A percentile compares a stretch with the other conserved stretches of the same genome.
Evolutionary conservation across 768 basidiomycete species (phyloP).

Genomic region (Podaxis pistillaris): DNA sequence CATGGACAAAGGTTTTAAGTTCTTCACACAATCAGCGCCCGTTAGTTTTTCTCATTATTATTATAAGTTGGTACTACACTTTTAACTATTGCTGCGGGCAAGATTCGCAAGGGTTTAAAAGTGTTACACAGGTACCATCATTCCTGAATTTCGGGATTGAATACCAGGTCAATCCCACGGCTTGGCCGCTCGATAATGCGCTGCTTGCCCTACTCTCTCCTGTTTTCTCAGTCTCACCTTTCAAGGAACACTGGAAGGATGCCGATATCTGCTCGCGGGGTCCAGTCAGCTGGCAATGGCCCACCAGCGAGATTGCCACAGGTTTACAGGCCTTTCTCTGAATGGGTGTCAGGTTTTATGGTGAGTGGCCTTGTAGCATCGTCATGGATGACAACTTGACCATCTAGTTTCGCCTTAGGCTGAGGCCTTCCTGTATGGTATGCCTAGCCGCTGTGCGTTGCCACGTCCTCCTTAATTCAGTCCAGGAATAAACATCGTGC

Average conservation of each 20-base stretch:
- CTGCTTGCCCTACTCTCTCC: no score
- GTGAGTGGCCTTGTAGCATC: neutral
- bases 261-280: neutral
- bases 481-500: conserved; percentile 35
- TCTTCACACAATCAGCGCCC: no score
- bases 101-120: no score
- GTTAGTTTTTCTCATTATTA: no score
- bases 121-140: neutral
- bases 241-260: neutral
- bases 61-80: no score
- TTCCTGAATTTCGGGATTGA: neutral
- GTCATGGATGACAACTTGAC: neutral
- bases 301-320: neutral
- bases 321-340: neutral
- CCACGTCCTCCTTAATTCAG: no score
- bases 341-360: neutral
- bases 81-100: no score
- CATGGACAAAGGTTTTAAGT: no score
- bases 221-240: neutral
- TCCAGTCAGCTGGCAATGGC: neutral
- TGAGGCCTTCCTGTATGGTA: conserved; percentile 8
- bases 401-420: neutral
- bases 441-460: neutral
- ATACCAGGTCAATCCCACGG: neutral
- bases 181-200: no score